phyloP scores from a whole-genome alignment of 768 basidiomycete genomes.

The Amanita polypyramis region DNA sequence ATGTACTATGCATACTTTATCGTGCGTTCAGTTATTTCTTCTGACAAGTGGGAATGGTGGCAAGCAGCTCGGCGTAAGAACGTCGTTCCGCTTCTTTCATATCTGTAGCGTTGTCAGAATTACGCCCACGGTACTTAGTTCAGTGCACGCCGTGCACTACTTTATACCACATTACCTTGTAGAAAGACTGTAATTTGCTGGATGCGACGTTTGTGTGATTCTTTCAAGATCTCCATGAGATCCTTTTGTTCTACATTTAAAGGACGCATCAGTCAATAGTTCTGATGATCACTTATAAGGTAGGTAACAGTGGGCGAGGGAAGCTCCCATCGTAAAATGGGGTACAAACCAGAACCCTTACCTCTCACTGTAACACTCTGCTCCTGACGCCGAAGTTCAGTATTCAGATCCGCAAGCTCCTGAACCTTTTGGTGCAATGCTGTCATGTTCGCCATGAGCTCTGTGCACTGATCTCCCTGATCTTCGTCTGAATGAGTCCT shows the following conservation, averaged over 20 bases:
- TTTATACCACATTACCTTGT: not conserved
- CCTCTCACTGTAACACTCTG: not conserved
- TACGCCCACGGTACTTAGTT: not conserved
- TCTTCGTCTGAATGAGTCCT: not conserved
- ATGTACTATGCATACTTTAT: not conserved
- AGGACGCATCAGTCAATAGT: not conserved
- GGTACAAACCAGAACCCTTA: not conserved
- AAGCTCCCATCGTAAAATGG: not conserved
- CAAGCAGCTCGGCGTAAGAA: not conserved
- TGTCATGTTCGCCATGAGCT: not conserved
- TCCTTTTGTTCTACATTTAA: constrained; percentile 6
- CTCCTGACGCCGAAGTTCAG: not conserved
- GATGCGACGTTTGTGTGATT: not conserved
- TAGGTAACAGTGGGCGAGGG: not conserved
- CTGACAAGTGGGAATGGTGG: not conserved
- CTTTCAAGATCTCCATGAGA: constrained; percentile 2
- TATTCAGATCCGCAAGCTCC: not conserved
- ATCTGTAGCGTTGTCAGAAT: not conserved
- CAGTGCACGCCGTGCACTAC: not conserved
- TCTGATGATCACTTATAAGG: not conserved
- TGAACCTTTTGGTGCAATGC: not conserved
- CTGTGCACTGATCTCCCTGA: not conserved
- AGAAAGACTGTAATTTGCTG: not conserved
- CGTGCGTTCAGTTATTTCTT: not conserved
- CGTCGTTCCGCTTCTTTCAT: not conserved